These are phyloP conservation scores for Globisporangium cylindrosporum DNA, from an alignment of 352 stramenopile species.

Conservation along the genomic window DNA sequence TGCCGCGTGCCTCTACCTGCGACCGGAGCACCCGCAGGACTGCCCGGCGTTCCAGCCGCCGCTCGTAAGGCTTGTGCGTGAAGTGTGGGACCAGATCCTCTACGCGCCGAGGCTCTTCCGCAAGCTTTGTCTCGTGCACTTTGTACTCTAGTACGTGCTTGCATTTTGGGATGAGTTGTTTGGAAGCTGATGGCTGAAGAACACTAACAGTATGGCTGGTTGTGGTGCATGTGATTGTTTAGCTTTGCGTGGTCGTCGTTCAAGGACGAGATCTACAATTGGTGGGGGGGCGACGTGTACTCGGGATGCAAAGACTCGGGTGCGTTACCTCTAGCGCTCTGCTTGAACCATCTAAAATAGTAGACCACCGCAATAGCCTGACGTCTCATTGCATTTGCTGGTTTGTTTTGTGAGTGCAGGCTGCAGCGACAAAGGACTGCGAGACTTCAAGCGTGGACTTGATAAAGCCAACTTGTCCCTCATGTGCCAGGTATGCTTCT, in stretches of 20 bases:
- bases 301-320: slow-evolving; percentile 53
- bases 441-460: slow-evolving; percentile 51
- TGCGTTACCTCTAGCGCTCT: slow-evolving; percentile 4
- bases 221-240: not conserved
- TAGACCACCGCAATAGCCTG: not conserved
- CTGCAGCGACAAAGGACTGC: slow-evolving; percentile 31
- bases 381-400: slow-evolving; percentile 1
- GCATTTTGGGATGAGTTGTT: not conserved
- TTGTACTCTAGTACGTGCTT: slow-evolving; percentile 53
- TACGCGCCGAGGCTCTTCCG: slow-evolving; percentile 63
- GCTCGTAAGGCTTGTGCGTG: slow-evolving; percentile 47
- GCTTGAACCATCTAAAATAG: not conserved
- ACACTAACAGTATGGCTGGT: not conserved
- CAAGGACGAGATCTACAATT: slow-evolving; percentile 67
- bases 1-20: slow-evolving; percentile 48
- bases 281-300: slow-evolving; percentile 74
- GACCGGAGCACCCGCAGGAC: slow-evolving; percentile 61
- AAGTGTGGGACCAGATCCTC: slow-evolving; percentile 61
- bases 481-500: slow-evolving; percentile 37
- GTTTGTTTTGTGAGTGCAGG: slow-evolving; percentile 15
- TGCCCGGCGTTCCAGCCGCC: slow-evolving; percentile 49
- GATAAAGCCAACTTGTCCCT: slow-evolving; percentile 57
- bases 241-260: slow-evolving; percentile 78
- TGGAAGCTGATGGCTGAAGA: not conserved
- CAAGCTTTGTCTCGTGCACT: slow-evolving; percentile 66